Evolutionary conservation across 1,284 basidiomycete species (phyloP).

Genomic region (Jaminaea rosea): DNA sequence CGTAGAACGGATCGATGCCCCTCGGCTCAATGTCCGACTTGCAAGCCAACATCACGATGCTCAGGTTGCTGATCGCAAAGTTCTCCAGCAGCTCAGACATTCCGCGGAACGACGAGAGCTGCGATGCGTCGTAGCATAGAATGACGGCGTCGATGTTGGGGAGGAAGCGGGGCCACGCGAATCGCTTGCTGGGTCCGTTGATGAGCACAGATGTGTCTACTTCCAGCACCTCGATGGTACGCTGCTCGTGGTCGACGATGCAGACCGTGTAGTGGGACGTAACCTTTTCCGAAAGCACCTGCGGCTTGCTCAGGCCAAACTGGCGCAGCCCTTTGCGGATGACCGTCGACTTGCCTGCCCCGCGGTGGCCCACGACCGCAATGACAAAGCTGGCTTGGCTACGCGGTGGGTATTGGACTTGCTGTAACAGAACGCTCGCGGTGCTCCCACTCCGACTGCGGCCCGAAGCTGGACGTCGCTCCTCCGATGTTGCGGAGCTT

Average conservation of each 20-base stretch:
- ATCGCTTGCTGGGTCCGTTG: slow-evolving; percentile 31
- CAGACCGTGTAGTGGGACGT: slow-evolving; percentile 38
- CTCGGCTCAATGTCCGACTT: slow-evolving; percentile 40
- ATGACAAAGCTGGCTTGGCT: slow-evolving; percentile 39
- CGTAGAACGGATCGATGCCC: slow-evolving; percentile 39
- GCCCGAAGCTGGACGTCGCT: too few species aligned
- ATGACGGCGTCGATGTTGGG: slow-evolving; percentile 38
- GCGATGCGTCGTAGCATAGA: slow-evolving; percentile 39
- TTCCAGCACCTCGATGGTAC: slow-evolving; percentile 41
- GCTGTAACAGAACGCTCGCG: slow-evolving; percentile 28
- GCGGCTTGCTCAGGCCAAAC: slow-evolving; percentile 35
- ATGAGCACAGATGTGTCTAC: slow-evolving; percentile 36
- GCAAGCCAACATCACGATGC: slow-evolving; percentile 42
- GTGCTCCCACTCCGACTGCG: slow-evolving; percentile 36
- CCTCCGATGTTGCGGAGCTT: background rate
- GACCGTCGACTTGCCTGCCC: slow-evolving; percentile 37
- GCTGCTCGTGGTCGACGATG: slow-evolving; percentile 36
- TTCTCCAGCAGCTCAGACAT: slow-evolving; percentile 41
- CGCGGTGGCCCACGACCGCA: slow-evolving; percentile 34
- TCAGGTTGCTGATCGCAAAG: slow-evolving; percentile 26
- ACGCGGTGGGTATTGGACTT: slow-evolving; percentile 30
- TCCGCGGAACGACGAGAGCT: slow-evolving; percentile 34
- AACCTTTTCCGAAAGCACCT: slow-evolving; percentile 32
- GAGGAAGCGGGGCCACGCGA: slow-evolving; percentile 38
- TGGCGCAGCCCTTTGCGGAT: slow-evolving; percentile 39